These are phyloP conservation scores for Pilobolus umbonatus DNA, from an alignment of 192 early-diverging fungal species.

Conservation along the genomic window DNA sequence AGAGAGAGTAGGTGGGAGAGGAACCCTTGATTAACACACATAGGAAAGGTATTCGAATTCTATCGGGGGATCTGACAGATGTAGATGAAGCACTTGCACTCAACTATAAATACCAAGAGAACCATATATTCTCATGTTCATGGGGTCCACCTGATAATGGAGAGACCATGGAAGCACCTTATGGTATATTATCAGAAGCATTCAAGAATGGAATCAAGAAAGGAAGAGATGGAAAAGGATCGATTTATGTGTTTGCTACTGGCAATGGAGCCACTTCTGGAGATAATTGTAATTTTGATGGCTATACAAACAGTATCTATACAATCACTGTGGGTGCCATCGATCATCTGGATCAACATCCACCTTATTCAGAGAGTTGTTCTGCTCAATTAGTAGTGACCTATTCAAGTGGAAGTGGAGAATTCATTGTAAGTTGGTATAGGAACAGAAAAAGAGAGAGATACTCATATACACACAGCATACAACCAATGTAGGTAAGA, in stretches of 20 bases:
- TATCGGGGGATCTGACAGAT: constrained; percentile 71
- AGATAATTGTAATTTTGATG: constrained; percentile 97
- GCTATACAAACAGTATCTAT: constrained; percentile 94
- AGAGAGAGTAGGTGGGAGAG: constrained; percentile 7
- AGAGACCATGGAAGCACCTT: constrained; percentile 68
- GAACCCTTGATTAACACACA: not conserved
- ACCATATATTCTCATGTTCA: constrained; percentile 81
- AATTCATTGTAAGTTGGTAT: constrained; percentile 64
- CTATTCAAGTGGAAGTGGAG: constrained; percentile 72
- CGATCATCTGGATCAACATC: constrained; percentile 67
- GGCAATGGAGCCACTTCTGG: constrained; percentile 77
- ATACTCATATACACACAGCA: constrained; percentile 23
- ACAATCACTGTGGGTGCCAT: constrained; percentile 91
- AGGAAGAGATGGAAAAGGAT: constrained; percentile 72
- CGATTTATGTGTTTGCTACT: constrained; percentile 89
- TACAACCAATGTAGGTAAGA: constrained; percentile 74
- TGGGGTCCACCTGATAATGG: constrained; percentile 89
- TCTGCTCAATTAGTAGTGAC: constrained; percentile 87
- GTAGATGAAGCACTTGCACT: constrained; percentile 77
- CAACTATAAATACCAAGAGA: constrained; percentile 74
- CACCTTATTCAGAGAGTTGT: constrained; percentile 85
- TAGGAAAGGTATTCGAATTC: constrained; percentile 69
- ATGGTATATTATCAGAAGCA: constrained; percentile 64
- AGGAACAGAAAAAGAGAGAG: not conserved
- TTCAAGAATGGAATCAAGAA: constrained; percentile 69